phyloP scores from a whole-genome alignment of 441 rosid genomes.

The Cnidoscolus chayamansa region DNA sequence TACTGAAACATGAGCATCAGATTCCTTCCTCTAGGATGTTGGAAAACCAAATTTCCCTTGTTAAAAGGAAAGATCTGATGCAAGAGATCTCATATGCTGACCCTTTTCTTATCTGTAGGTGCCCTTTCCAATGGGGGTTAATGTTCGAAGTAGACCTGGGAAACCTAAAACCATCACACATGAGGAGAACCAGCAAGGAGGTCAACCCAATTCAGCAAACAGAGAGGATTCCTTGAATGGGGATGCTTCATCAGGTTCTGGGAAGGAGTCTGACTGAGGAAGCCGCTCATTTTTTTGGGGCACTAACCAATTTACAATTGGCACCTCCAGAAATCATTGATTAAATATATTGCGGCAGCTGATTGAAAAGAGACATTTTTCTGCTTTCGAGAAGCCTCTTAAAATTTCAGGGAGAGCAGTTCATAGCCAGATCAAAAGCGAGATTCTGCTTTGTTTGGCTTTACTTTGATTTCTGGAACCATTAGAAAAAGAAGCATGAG shows the following conservation, averaged over 20 bases:
- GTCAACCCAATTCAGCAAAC: slow-evolving; percentile 22
- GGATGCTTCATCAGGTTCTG: slow-evolving; percentile 35
- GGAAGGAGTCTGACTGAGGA: slow-evolving; percentile 41
- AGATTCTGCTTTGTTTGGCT: slow-evolving; percentile 12
- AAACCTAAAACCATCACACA: slow-evolving; percentile 31
- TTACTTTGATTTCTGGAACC: slow-evolving; percentile 14
- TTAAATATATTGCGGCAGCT: slow-evolving; percentile 11
- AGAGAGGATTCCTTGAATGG: slow-evolving; percentile 37
- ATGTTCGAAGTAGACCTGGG: slow-evolving; percentile 48
- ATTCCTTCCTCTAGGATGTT: not conserved
- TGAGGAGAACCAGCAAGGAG: slow-evolving; percentile 39
- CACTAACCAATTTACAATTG: slow-evolving; percentile 18
- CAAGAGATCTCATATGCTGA: slow-evolving; percentile 4
- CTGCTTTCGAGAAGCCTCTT: slow-evolving; percentile 17
- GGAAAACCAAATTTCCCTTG: not conserved
- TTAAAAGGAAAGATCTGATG: not conserved
- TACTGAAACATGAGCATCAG: not conserved
- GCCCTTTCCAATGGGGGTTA: slow-evolving; percentile 63
- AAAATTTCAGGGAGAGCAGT: slow-evolving; percentile 3
- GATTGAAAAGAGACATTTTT: slow-evolving; percentile 5
- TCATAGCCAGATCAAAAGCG: slow-evolving; percentile 14
- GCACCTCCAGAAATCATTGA: slow-evolving; percentile 19
- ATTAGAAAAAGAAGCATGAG: slow-evolving; percentile 20
- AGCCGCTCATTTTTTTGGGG: slow-evolving; percentile 22
- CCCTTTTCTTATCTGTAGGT: slow-evolving; percentile 35